A percentile compares a stretch with the other conserved stretches of the same genome.
These are phyloP conservation scores for Asterochloris erici DNA, from an alignment of 139 green algal species.

Conservation along the genomic window DNA sequence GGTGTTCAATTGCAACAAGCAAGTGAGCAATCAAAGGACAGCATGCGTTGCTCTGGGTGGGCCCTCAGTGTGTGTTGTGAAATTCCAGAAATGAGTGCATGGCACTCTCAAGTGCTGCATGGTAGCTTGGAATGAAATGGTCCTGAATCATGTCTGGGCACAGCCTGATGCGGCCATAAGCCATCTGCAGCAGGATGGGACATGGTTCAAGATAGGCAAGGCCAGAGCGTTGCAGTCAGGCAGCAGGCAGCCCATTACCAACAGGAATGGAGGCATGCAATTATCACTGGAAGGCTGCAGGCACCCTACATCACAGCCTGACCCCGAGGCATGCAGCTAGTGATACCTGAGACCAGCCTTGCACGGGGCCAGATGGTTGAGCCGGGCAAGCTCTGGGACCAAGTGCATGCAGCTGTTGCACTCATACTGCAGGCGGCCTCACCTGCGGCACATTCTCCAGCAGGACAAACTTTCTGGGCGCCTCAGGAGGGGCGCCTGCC, in stretches of 20 bases:
- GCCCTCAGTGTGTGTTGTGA: background rate
- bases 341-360: background rate
- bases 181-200: conserved; percentile 17
- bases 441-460: conserved; percentile 36
- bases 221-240: background rate
- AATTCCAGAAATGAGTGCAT: conserved; percentile 6
- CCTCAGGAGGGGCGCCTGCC: background rate
- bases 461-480: conserved; percentile 30
- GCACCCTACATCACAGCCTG: background rate
- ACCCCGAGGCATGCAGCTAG: background rate
- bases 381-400: background rate
- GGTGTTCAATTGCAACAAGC: too few relatives aligned
- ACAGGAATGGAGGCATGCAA: background rate
- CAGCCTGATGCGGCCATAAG: conserved; percentile 63
- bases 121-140: conserved; percentile 76
- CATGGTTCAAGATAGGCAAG: background rate
- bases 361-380: background rate
- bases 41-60: too few relatives aligned
- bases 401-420: background rate
- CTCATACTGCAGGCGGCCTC: background rate
- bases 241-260: background rate
- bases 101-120: conserved; percentile 47
- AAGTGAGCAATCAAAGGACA: too few relatives aligned
- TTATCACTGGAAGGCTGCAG: background rate
- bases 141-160: conserved; percentile 74